Percentiles rank a stretch among this genome's conserved stretches.
phyloP scores from a whole-genome alignment of 1,284 basidiomycete species.

The Sporisorium scitamineum region DNA sequence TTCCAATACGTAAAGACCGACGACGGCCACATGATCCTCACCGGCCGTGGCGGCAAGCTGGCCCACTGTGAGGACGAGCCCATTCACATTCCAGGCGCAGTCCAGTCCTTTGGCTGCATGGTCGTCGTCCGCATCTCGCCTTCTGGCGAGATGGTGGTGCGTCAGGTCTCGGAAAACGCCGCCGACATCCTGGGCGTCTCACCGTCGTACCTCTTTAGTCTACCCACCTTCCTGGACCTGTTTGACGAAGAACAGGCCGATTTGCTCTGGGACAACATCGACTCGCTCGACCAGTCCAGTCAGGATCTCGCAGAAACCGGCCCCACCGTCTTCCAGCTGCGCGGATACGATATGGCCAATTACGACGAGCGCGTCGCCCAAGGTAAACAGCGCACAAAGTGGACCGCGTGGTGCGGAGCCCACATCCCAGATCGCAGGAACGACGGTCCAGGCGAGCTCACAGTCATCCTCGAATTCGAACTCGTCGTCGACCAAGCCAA shows the following conservation, averaged over 20 bases:
- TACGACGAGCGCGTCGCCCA: conserved; percentile 70
- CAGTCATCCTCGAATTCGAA: conserved; percentile 80
- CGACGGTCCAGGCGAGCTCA: conserved; percentile 39
- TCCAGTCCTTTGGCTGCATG: conserved; percentile 87
- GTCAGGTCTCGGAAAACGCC: conserved; percentile 85
- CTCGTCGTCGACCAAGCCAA: conserved; percentile 80
- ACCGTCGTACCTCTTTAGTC: conserved; percentile 80
- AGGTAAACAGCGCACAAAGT: conserved; percentile 72
- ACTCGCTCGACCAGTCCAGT: conserved; percentile 75
- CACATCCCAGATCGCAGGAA: conserved; percentile 71
- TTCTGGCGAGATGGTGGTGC: conserved; percentile 76
- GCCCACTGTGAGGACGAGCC: conserved; percentile 86
- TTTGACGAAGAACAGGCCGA: conserved; percentile 80
- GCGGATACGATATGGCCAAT: conserved; percentile 73
- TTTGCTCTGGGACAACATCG: conserved; percentile 81
- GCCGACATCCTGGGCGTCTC: conserved; percentile 80
- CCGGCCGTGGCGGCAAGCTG: conserved; percentile 79
- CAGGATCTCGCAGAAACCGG: conserved; percentile 70
- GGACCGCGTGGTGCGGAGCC: conserved; percentile 87
- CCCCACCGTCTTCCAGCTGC: conserved; percentile 76
- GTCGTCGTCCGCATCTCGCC: conserved; percentile 79
- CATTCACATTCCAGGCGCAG: conserved; percentile 84
- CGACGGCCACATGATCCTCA: conserved; percentile 79
- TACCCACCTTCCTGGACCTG: conserved; percentile 81
- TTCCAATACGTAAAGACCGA: conserved; percentile 79